Conservation (phyloP, 2,329 filamentous ascomycete genomes). For the Trichoderma sp. region DNA sequence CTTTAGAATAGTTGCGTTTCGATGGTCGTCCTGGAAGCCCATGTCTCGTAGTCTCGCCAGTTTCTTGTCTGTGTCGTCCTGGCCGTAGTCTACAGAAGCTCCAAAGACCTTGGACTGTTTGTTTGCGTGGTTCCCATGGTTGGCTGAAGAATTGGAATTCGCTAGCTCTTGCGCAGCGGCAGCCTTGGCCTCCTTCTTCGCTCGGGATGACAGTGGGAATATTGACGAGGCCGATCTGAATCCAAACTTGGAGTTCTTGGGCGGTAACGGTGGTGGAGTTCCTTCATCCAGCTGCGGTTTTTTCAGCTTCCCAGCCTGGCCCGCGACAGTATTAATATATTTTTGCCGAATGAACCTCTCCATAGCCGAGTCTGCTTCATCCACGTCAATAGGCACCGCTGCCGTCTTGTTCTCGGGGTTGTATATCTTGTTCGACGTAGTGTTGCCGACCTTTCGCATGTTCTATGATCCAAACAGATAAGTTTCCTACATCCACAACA, state of each 20-base stretch:
- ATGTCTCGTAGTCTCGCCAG: constrained; percentile 77
- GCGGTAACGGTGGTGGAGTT: constrained; percentile 58
- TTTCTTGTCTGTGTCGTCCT: constrained; percentile 70
- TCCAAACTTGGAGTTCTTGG: constrained; percentile 60
- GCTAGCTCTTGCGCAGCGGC: constrained; percentile 27
- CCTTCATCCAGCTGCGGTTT: constrained; percentile 56
- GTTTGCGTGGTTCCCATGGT: constrained; percentile 46
- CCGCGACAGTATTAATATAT: constrained; percentile 63
- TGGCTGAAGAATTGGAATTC: constrained; percentile 35
- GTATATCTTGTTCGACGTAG: constrained; percentile 79
- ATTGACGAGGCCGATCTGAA: constrained; percentile 64
- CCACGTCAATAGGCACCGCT: constrained; percentile 81
- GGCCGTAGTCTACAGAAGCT: constrained; percentile 55
- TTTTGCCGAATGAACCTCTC: constrained; percentile 94
- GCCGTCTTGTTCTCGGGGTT: constrained; percentile 83
- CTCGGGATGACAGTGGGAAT: constrained; percentile 60
- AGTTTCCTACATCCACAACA: not conserved
- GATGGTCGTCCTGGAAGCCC: constrained; percentile 82
- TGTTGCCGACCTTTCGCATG: constrained; percentile 91
- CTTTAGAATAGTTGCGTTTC: constrained; percentile 78
- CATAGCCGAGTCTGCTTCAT: constrained; percentile 92
- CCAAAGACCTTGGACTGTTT: constrained; percentile 70
- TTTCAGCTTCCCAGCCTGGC: constrained; percentile 39
- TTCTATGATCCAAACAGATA: constrained; percentile 52
- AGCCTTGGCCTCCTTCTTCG: constrained; percentile 51